Percentiles rank a stretch among this genome's conserved stretches.
Conservation (phyloP, 2,329 filamentous ascomycete genomes). For the Thielaviopsis musarum region DNA sequence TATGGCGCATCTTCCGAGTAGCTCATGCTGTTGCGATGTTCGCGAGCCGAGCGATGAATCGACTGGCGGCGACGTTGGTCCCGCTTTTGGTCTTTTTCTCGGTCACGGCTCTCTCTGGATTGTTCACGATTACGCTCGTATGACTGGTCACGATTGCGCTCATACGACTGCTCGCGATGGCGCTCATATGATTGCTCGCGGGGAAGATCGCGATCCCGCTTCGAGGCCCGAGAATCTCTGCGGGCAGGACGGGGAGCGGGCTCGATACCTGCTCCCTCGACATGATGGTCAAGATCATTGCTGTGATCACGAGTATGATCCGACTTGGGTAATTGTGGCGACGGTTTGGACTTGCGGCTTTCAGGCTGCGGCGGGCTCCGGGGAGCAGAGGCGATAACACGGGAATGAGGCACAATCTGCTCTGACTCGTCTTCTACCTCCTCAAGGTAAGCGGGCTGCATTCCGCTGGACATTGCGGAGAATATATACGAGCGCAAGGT, state of each 20-base stretch:
- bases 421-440: slow-evolving; percentile 12
- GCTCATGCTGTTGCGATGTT: slow-evolving; percentile 7
- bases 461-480: slow-evolving; percentile 7
- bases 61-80: slow-evolving; percentile 6
- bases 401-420: slow-evolving; percentile 7
- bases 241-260: too few relatives aligned
- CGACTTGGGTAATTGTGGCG: not conserved
- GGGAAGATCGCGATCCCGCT: not conserved
- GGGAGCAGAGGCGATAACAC: slow-evolving; percentile 12
- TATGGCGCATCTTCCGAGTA: slow-evolving; percentile 6
- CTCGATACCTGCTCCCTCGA: not conserved
- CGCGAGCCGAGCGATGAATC: slow-evolving; percentile 4
- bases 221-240: not conserved
- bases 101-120: slow-evolving; percentile 2
- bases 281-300: not conserved
- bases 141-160: slow-evolving; percentile 7
- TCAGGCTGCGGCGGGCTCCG: slow-evolving; percentile 5
- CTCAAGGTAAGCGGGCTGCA: slow-evolving; percentile 12
- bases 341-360: slow-evolving; percentile 1
- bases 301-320: not conserved
- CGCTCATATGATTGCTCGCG: slow-evolving; percentile 9
- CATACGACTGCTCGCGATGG: slow-evolving; percentile 5
- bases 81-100: slow-evolving; percentile 7
- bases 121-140: slow-evolving; percentile 7
- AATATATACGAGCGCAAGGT: not conserved